Percentiles rank a stretch among this genome's conserved stretches.
phyloP scores from a whole-genome alignment of 1,139 yeast species.

The Kodamaea sp. region DNA sequence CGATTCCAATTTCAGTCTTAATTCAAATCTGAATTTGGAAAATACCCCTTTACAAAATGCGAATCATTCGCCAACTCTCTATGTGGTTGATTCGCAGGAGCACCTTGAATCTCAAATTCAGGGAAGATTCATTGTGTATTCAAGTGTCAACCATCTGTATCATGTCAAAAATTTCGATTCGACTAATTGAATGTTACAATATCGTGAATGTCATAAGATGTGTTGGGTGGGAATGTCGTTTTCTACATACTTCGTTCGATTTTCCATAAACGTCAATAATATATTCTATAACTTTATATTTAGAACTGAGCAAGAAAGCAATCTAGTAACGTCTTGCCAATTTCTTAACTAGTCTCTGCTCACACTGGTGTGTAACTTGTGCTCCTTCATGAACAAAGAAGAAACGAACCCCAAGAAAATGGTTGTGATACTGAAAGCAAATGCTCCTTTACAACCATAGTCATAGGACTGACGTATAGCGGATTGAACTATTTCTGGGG shows the following conservation, averaged over 20 bases:
- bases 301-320: no score
- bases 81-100: constrained; percentile 14
- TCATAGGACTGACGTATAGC: constrained; percentile 23
- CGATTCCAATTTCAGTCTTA: constrained; percentile 19
- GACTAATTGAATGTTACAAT: no score
- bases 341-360: constrained; percentile 32
- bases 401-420: constrained; percentile 19
- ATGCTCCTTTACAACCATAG: constrained; percentile 22
- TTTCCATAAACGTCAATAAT: no score
- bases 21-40: constrained; percentile 11
- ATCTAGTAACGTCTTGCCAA: no score
- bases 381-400: constrained; percentile 26
- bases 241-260: no score
- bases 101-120: not conserved
- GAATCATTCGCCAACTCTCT: constrained; percentile 24
- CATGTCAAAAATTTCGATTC: constrained; percentile 22
- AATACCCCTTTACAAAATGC: constrained; percentile 17
- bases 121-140: constrained; percentile 28
- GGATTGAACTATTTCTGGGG: constrained; percentile 19
- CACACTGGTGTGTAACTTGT: constrained; percentile 38
- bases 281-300: no score
- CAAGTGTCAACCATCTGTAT: constrained; percentile 46
- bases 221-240: no score
- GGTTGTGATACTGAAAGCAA: constrained; percentile 18
- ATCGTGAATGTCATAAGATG: no score